Evolutionary conservation across 139 green algal species (phyloP).

Genomic region (Volvox africanus): DNA sequence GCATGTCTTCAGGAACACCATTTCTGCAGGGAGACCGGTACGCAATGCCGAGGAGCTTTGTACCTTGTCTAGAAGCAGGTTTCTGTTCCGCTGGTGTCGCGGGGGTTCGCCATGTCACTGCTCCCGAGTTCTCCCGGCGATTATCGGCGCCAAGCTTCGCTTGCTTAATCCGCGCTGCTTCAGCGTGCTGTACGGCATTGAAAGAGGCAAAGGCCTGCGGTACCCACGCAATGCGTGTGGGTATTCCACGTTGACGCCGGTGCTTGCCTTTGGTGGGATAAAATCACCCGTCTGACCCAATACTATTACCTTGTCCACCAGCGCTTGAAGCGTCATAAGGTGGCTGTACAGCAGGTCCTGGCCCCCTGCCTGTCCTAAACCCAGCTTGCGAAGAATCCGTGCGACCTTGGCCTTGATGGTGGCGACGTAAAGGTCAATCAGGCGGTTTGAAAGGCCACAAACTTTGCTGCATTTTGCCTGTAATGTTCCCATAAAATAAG

Average conservation of each 20-base stretch:
- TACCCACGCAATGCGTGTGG: too few species aligned
- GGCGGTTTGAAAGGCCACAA: not conserved
- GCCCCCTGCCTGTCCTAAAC: not conserved
- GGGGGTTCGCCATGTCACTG: conserved; percentile 19
- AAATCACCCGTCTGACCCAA: not conserved
- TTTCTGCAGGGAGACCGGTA: not conserved
- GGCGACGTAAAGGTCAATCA: conserved; percentile 39
- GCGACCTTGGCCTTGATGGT: conserved; percentile 46
- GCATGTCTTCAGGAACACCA: too few species aligned
- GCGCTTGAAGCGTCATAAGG: not conserved
- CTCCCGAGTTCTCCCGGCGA: not conserved
- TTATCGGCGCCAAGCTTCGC: not conserved
- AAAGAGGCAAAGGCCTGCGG: conserved; percentile 12
- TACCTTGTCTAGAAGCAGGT: not conserved
- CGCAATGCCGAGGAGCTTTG: not conserved
- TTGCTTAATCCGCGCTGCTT: conserved; percentile 7
- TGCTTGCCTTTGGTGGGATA: too few species aligned
- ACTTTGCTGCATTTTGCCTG: conserved; percentile 40
- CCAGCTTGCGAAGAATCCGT: conserved; percentile 29
- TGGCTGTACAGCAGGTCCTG: conserved; percentile 42
- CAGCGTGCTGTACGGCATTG: conserved; percentile 12
- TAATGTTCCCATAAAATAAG: not conserved
- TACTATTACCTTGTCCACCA: conserved; percentile 21
- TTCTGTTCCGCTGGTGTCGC: conserved; percentile 5
- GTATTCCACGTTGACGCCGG: too few species aligned